Evolutionary conservation across 352 stramenopile genomes (phyloP).

Genomic region (Globisporangium apiculatum): DNA sequence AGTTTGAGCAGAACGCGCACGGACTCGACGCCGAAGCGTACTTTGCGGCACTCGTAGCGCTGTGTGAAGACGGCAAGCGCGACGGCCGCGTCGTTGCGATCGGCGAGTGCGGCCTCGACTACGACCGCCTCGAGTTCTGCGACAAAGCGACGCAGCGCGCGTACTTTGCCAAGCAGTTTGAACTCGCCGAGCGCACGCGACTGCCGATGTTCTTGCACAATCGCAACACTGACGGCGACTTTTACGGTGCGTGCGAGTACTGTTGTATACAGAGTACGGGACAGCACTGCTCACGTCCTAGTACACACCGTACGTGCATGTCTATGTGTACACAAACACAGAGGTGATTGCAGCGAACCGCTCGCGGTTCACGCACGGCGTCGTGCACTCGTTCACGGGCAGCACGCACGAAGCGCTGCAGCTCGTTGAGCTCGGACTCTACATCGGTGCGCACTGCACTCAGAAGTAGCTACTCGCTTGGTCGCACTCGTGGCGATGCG

Average conservation of each 20-base stretch:
- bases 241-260: slow-evolving; percentile 51
- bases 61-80: slow-evolving; percentile 47
- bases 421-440: slow-evolving; percentile 91
- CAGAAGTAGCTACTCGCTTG: not conserved
- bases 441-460: slow-evolving; percentile 75
- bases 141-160: slow-evolving; percentile 84
- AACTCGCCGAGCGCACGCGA: slow-evolving; percentile 69
- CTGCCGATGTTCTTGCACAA: slow-evolving; percentile 97
- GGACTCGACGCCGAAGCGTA: slow-evolving; percentile 52
- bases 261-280: too few relatives aligned
- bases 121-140: slow-evolving; percentile 95
- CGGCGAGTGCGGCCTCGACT: slow-evolving; percentile 96
- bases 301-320: not conserved
- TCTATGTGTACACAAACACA: slow-evolving; percentile 7
- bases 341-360: slow-evolving; percentile 68
- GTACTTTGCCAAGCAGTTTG: slow-evolving; percentile 93
- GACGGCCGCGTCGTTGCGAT: slow-evolving; percentile 87
- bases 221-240: slow-evolving; percentile 90
- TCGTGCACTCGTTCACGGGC: slow-evolving; percentile 97
- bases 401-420: slow-evolving; percentile 87
- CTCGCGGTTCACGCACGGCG: slow-evolving; percentile 69
- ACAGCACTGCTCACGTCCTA: not conserved
- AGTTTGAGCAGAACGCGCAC: slow-evolving; percentile 67
- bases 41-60: slow-evolving; percentile 44
- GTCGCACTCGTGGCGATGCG: too few relatives aligned